These are phyloP conservation scores for Lyophyllum semitale DNA, from an alignment of 768 basidiomycete species.

Conservation along the genomic window DNA sequence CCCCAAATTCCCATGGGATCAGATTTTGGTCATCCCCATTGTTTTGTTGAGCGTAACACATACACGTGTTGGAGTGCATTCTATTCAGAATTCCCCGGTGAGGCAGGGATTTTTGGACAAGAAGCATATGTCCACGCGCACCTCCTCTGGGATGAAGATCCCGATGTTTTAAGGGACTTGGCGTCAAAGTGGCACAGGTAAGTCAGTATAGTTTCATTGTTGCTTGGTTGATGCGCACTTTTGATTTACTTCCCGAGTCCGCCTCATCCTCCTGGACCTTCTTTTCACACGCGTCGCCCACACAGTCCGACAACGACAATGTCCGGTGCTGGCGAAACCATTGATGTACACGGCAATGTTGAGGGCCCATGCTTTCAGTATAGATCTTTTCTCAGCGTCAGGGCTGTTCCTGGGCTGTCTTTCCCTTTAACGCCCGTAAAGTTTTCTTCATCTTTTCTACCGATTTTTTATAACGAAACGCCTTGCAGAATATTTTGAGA, in stretches of 20 bases:
- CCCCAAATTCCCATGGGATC: too few species aligned
- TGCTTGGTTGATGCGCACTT: background rate
- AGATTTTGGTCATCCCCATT: too few species aligned
- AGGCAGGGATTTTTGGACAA: too few species aligned
- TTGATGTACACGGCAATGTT: too few species aligned
- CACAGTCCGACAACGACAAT: background rate
- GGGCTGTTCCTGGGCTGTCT: background rate
- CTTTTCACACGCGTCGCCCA: background rate
- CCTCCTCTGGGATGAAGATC: background rate
- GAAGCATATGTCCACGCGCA: too few species aligned
- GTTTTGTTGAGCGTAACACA: background rate
- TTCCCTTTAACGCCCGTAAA: background rate
- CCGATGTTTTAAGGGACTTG: background rate
- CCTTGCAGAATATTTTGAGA: background rate
- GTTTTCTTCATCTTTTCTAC: background rate
- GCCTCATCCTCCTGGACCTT: background rate
- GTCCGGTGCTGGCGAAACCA: too few species aligned
- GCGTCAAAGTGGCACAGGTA: background rate
- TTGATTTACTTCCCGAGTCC: background rate
- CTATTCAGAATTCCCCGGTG: background rate
- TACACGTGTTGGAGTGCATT: background rate
- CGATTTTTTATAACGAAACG: background rate
- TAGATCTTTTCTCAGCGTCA: too few species aligned
- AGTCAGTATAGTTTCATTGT: too few species aligned
- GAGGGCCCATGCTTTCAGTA: too few species aligned